phyloP scores from a whole-genome alignment of 1,284 basidiomycete species.

The Cerioporus squamosus region DNA sequence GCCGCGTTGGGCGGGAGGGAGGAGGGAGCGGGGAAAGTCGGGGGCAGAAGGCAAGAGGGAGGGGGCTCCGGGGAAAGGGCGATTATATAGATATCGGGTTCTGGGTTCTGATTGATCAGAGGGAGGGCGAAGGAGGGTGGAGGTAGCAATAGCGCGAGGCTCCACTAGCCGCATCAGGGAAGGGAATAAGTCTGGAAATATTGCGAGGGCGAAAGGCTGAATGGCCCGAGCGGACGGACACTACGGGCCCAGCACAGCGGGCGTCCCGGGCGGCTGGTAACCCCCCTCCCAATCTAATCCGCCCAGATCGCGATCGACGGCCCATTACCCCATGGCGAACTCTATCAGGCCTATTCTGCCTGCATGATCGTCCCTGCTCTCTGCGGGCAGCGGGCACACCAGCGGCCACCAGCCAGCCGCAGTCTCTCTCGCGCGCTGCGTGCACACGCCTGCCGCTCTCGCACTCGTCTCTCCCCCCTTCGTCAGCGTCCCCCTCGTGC shows the following conservation, averaged over 20 bases:
- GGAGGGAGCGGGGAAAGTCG: conserved; percentile 22
- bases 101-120: conserved; percentile 20
- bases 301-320: conserved; percentile 18
- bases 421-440: too few relatives aligned
- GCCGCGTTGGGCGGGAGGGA: conserved; percentile 16
- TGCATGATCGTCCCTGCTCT: conserved; percentile 24
- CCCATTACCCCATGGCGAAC: conserved; percentile 13
- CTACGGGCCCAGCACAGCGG: conserved; percentile 9
- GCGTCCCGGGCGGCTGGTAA: conserved; percentile 14
- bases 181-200: conserved; percentile 20
- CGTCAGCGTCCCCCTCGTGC: conserved; percentile 11
- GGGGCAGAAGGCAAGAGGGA: conserved; percentile 26
- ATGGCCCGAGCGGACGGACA: conserved; percentile 20
- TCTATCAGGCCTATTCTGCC: conserved; percentile 20
- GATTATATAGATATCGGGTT: conserved; percentile 32
- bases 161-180: conserved; percentile 24
- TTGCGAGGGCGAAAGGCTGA: conserved; percentile 2
- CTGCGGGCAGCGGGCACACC: not conserved
- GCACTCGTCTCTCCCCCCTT: conserved; percentile 2
- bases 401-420: not conserved
- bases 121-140: conserved; percentile 15
- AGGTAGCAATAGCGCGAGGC: conserved; percentile 17
- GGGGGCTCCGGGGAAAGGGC: conserved; percentile 17
- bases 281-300: conserved; percentile 21
- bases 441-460: not conserved